Conservation (phyloP, 2,329 filamentous ascomycete genomes). For the Gnomoniopsis smithogilvyi region DNA sequence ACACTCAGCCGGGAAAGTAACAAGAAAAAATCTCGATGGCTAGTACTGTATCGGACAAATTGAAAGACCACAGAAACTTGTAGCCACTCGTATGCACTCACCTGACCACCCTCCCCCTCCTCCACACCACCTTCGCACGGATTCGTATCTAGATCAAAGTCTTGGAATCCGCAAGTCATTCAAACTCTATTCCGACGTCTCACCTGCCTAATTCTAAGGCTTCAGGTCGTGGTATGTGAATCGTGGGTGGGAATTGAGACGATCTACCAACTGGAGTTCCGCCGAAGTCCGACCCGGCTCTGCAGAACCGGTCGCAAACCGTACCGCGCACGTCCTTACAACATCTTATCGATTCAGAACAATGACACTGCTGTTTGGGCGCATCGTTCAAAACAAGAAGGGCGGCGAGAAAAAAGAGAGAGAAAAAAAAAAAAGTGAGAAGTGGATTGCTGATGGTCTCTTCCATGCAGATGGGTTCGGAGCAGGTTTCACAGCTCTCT, state of each 20-base stretch:
- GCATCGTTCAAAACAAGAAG: too few relatives aligned
- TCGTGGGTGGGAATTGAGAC: not conserved
- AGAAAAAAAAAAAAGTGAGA: too few relatives aligned
- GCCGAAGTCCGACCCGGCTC: too few relatives aligned
- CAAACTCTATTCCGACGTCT: conserved; percentile 12
- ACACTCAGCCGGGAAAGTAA: too few relatives aligned
- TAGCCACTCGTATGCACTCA: not conserved
- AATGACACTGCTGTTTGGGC: not conserved
- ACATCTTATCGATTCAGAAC: not conserved
- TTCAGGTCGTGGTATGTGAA: not conserved
- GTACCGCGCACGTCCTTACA: not conserved
- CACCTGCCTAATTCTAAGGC: not conserved
- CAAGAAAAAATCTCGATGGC: not conserved
- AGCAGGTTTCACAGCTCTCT: too few relatives aligned
- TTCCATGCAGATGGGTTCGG: too few relatives aligned
- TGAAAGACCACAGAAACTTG: too few relatives aligned
- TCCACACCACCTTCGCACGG: not conserved
- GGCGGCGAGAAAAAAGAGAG: too few relatives aligned
- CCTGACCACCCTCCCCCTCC: not conserved
- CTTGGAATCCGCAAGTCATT: conserved; percentile 10
- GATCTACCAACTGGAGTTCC: not conserved
- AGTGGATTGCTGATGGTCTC: not conserved
- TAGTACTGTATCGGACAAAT: too few relatives aligned
- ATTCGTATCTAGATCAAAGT: not conserved
- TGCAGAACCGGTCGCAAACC: not conserved